Conservation (phyloP, 225 moss, liverwort and hornwort species). For the Pleurozium schreberi region DNA sequence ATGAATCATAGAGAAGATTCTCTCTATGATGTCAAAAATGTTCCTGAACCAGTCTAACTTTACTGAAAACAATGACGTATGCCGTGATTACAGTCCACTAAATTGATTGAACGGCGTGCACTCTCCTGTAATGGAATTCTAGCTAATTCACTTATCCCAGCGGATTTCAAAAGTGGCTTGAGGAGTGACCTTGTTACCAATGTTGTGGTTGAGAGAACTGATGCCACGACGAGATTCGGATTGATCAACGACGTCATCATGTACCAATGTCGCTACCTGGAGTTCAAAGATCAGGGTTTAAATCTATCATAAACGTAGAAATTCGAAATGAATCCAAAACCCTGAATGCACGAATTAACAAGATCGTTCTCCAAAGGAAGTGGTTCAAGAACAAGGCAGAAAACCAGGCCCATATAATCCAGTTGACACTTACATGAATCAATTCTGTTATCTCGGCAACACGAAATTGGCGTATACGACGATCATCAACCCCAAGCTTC, state of each 20-base stretch:
- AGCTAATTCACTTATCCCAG: not conserved
- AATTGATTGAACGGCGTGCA: not conserved
- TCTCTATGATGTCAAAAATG: not conserved
- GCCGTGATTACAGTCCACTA: not conserved
- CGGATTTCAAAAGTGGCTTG: not conserved
- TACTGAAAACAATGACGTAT: not conserved
- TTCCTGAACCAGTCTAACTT: not conserved
- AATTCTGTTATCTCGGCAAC: conserved; percentile 88
- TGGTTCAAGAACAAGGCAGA: not conserved
- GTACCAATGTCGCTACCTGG: conserved; percentile 85
- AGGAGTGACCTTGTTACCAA: conserved; percentile 73
- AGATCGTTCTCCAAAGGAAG: not conserved
- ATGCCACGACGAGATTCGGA: conserved; percentile 76
- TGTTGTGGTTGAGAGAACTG: conserved; percentile 66
- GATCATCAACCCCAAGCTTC: conserved; percentile 23
- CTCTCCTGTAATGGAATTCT: not conserved
- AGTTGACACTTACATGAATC: conserved; percentile 63
- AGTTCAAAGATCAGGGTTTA: not conserved
- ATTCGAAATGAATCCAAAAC: not conserved
- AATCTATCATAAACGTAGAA: not conserved
- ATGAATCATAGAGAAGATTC: not conserved
- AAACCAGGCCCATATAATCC: not conserved
- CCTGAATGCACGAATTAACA: not conserved
- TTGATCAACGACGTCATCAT: conserved; percentile 88
- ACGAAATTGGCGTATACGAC: conserved; percentile 51